Percentiles rank a stretch among this genome's conserved stretches.
phyloP scores from a whole-genome alignment of 1,284 basidiomycete species.

The Porogramme epimiltina region DNA sequence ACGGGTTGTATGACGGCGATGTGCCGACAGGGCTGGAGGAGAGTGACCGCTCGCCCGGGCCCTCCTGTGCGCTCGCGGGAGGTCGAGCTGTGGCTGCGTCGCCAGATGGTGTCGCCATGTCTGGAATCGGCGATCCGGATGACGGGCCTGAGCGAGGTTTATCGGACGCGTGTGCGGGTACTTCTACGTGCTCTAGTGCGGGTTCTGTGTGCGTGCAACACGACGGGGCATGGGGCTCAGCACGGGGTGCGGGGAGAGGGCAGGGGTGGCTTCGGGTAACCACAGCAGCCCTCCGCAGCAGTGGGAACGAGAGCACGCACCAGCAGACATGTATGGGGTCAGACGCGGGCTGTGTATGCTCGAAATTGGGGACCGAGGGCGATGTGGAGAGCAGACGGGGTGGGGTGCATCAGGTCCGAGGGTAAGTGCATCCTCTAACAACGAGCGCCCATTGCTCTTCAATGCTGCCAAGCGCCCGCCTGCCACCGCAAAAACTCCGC shows the following conservation, averaged over 20 bases:
- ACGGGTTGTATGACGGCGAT: conserved; percentile 26
- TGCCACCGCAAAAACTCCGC: conserved; percentile 12
- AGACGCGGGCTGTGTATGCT: conserved; percentile 9
- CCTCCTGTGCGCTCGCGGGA: conserved; percentile 28
- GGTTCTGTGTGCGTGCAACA: conserved; percentile 14
- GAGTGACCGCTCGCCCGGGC: conserved; percentile 19
- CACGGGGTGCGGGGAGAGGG: conserved; percentile 18
- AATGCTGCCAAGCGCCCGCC: conserved; percentile 17
- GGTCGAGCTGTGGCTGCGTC: conserved; percentile 20
- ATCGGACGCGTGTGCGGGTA: conserved; percentile 3
- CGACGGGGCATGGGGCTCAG: conserved; percentile 24
- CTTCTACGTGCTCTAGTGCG: conserved; percentile 6
- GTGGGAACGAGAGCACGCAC: conserved; percentile 16
- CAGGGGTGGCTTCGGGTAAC: conserved; percentile 12
- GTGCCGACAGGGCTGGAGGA: conserved; percentile 21
- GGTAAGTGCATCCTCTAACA: conserved; percentile 26
- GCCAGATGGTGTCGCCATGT: conserved; percentile 23
- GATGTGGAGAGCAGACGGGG: conserved; percentile 25
- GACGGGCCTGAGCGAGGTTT: not conserved
- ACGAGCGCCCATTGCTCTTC: conserved; percentile 15
- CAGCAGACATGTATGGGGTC: conserved; percentile 15
- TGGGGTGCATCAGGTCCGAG: conserved; percentile 35
- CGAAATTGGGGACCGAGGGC: conserved; percentile 15
- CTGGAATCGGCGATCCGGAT: conserved; percentile 11
- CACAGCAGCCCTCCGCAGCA: conserved; percentile 2